Evolutionary conservation across 768 basidiomycete genomes (phyloP), one percentile per base, ranked within the genome.

Genomic region (Pleurotus djamor): DNA sequence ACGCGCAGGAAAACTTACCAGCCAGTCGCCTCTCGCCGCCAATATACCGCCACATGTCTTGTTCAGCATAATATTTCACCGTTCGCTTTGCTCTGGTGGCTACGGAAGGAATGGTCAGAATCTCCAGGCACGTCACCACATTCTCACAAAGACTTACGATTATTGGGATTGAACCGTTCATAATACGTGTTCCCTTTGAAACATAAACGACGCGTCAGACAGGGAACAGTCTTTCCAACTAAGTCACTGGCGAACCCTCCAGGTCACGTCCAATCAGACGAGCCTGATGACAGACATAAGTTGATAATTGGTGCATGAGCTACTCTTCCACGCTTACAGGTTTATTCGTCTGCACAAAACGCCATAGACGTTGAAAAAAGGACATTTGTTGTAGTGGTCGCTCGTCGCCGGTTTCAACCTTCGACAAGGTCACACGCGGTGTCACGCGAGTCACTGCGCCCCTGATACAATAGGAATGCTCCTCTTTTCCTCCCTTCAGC

Each of bases 41-140:
- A 55, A 88, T 75, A 63, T 89, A 87, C 4, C 80, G 71, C 82
- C 83, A 85, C 74, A 88, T 79, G 58, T 85, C 83, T 7, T 80
- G 77, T 0, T 75, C 71, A 5, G 76, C 68, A 45, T 67, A 68
- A 63, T 91, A 92, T 64, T 84, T 80, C 7, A 92, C 84, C 1
- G 77, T 82, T 4, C 89, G 81, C 68, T 81, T 86, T 1, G 83
- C 71, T n/a, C 84, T 72, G 21, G 72, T 69, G 55, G 75, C 73
- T 68, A 79, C 32, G 5, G 14, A 35, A 21, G 21, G 56, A 44
- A 50, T 1, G 12, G 28, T 32, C n/a, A 7, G 49, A 35, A 9
- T 32, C 17, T 34, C 37, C 14, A 21, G 12, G 34, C 51, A 41
- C 41, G 17, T 16, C 10, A 4, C n/a, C 57, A 34, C 47, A 28